Base-by-base conservation (phyloP, 2,329 filamentous ascomycete species). In the Trichothecium roseum region DNA sequence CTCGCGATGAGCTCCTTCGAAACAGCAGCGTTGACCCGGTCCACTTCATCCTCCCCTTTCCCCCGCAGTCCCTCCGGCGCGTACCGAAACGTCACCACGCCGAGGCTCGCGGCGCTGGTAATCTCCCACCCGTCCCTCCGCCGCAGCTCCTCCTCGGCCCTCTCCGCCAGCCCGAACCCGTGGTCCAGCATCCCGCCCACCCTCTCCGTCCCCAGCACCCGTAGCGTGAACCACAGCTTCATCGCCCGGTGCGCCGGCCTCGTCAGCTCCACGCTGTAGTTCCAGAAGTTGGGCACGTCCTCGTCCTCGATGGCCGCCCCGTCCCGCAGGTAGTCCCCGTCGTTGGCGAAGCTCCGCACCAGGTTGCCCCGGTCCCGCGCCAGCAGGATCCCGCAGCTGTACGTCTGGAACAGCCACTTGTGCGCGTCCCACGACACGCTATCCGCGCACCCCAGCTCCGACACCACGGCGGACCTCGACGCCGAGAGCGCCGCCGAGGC, bases 401-500 rank as follows among this genome's bases (percentile, higher is more conserved):
- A 50, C 1, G 44, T 48, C 18, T 51, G 48, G 12, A 51, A 51
- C 0, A 50, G 42, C 46, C 48, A 50, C n/a, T 50, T 50, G 32
- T 51, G 48, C 1, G 48, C 46, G 3, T 50, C 48, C 48, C 48
- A 50, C 2, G 48, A 48, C 28, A 50, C 29, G 17, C 48, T 51
- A 22, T 51, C 43, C 3, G 43, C 46, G 17, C 40, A 35, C 4
- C 36, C 36, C 15, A 51, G 39, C 1, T 32, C 45, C 3, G 24
- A 24, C 1, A 42, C 42, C 2, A 31, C 35, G 22, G 37, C 24
- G 13, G 38, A 36, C 2, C 45, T 34, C 1, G 42, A 37, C 2
- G 38, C 31, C 2, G 46, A 51, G 4, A 51, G 32, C 1, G 38
- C 30, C 4, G 40, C 41, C 2, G 48, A 51, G 2, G 48, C 47